Base-by-base conservation (phyloP, 495 filamentous ascomycete species). In the Hypoxylon trugodes region DNA sequence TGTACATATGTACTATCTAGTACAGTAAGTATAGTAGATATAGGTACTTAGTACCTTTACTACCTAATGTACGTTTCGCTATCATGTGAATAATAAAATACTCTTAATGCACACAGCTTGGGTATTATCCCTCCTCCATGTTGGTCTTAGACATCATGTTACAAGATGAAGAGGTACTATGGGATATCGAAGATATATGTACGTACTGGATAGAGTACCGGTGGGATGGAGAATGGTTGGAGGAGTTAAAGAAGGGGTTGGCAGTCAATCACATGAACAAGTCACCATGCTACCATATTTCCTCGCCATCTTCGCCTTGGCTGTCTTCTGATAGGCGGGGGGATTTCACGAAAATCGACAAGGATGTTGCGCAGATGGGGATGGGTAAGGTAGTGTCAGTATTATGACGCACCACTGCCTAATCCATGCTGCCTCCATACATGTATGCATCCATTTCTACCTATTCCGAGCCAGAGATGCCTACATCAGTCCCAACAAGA, bases 271-370 rank as follows among this genome's bases (percentile, higher is more conserved):
- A 63, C 45, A 50, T 51, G 60, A 38, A 45, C 52, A 40, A 50
- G 22, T 57, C 51, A 46, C 42, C 35, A 56, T 56, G 43, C 51
- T 57, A 63, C 60, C 56, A 28, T 46, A 18, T 51, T 56, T 63
- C 18, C 45, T 51, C 46, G 45, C 37, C 22, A 16, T 22, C 13
- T 21, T 48, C 49, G 41, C 47, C 58, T 54, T 54, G 58, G 58
- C 58, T 12, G 15, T 32, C 22, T 21, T 37, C 22, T 62, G 46
- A 59, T 59, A 52, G 46, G 47, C 21, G 40, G 46, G 46, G 36
- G 24, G 28, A 37, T 50, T 26, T 50, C 55, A 46, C 55, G 35
- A 50, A 22, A 40, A 18, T 30, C 26, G 36, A 50, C 55, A 16
- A 43, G 54, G 54, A 38, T 49, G 5, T 28, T 19, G 50, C 1